Base-by-base conservation (phyloP, 2,329 filamentous ascomycete genomes). In the Botrytis paeoniae region DNA sequence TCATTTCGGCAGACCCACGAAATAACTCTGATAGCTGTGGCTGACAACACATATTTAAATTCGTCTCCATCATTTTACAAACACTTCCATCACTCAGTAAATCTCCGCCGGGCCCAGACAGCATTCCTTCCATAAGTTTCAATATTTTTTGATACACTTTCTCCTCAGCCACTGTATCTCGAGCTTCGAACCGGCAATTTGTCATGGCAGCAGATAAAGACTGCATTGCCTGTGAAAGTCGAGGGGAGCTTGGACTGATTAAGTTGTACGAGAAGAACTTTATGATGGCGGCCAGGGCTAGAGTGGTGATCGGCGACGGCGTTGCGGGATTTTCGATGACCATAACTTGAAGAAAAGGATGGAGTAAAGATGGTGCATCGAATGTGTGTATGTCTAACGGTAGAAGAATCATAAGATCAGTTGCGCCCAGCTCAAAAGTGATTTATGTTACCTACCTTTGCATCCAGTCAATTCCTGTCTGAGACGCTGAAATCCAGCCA, bases 41-140 rank as follows among this genome's bases (percentile, higher is more conserved):
- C 80, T 98, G 95, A 76, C 95, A 99, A 85, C 96, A 99, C 85
- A 99, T 98, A 80, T 94, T 97, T 77, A 99, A 83, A 1, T 95
- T 96, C 2, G 94, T 95, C 81, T 97, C 96, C 95, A 99, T 98
- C 94, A 99, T 98, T 81, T 98, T 94, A 81, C 97, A 99, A 18
- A 99, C 94, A 80, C 95, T 98, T 84, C 98, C 95, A 79, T 99
- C 96, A 73, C 95, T 97, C n/a, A 99, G 85, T 18, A 98, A 89
- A 77, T 97, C 92, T 54, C 96, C 96, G 43, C 95, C 94, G 0
- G 95, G 93, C 0, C 96, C 93, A 25, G 95, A 97, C 79, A 99
- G 91, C 92, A 99, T 98, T 79, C 94, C 93, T 83, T 99, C 96
- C 96, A 99, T 99, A 64, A 99, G 87, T 81, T 97, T 96, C 74